A percentile compares a stretch with the other conserved stretches of the same genome.
These are phyloP conservation scores for Suillus plorans DNA, from an alignment of 768 basidiomycete species.

Conservation along the genomic window DNA sequence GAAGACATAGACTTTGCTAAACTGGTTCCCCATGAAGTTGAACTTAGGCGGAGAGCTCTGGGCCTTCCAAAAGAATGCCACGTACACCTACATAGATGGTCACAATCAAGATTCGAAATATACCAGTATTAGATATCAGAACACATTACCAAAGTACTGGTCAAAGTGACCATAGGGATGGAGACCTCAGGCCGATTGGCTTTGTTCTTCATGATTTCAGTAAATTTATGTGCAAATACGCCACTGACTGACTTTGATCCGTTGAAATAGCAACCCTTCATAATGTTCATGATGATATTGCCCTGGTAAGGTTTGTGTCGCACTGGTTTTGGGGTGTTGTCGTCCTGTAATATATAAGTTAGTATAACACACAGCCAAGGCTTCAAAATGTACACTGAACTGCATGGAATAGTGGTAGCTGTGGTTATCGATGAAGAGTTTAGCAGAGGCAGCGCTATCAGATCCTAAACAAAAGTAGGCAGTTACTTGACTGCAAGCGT, in stretches of 20 bases:
- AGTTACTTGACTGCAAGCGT: background rate
- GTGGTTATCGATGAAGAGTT: background rate
- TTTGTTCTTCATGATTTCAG: background rate
- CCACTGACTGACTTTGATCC: background rate
- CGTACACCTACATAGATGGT: background rate
- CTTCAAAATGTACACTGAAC: background rate
- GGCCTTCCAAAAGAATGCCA: background rate
- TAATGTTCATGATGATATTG: background rate
- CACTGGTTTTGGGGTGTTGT: background rate
- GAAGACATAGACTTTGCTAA: background rate
- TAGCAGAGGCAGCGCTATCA: background rate
- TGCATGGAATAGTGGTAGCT: background rate
- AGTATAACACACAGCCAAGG: too few relatives aligned
- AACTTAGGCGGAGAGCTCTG: background rate
- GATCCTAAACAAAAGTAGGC: background rate
- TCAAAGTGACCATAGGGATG: background rate
- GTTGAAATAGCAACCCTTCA: background rate
- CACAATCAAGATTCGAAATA: background rate
- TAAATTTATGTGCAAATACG: background rate
- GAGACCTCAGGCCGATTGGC: background rate
- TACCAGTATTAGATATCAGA: background rate
- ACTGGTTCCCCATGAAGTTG: background rate
- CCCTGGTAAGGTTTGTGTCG: background rate
- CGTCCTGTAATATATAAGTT: background rate
- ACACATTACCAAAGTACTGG: background rate